A percentile compares a stretch with the other conserved stretches of the same genome.
These are phyloP conservation scores for Debaryomyces prosopidis DNA, from an alignment of 805 yeast species.

Conservation along the genomic window DNA sequence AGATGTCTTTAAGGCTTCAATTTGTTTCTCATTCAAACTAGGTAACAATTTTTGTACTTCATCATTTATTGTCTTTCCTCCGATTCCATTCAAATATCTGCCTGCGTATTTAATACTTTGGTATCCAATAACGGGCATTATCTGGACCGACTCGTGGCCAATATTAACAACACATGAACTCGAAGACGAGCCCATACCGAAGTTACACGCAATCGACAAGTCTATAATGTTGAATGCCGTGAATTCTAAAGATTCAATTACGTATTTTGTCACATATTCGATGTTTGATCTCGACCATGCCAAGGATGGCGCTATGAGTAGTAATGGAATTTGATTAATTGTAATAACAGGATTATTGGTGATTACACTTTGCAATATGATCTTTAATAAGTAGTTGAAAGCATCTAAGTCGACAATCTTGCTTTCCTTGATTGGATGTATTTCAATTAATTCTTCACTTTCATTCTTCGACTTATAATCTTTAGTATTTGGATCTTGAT, in stretches of 20 bases:
- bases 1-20: conserved; percentile 74
- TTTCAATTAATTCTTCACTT: conserved; percentile 28
- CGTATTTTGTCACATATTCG: conserved; percentile 72
- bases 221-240: conserved; percentile 74
- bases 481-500: conserved; percentile 39
- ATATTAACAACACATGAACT: conserved; percentile 78
- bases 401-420: conserved; percentile 68
- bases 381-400: conserved; percentile 59
- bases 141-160: conserved; percentile 73
- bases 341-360: conserved; percentile 44
- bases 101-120: conserved; percentile 59
- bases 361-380: conserved; percentile 40
- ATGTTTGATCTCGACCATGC: conserved; percentile 68
- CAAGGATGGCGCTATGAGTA: conserved; percentile 60
- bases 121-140: conserved; percentile 78
- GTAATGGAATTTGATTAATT: conserved; percentile 67
- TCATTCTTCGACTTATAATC: conserved; percentile 39
- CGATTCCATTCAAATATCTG: conserved; percentile 46
- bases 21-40: conserved; percentile 52
- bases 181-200: conserved; percentile 67
- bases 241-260: conserved; percentile 70
- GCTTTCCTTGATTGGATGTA: conserved; percentile 68
- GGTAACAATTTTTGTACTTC: conserved; percentile 58
- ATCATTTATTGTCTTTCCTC: conserved; percentile 66
- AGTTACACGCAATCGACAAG: conserved; percentile 64